Percentiles rank a stretch among this genome's conserved stretches.
Conservation (phyloP, 164 flowering plant genomes). For the Magnolia sinica region DNA sequence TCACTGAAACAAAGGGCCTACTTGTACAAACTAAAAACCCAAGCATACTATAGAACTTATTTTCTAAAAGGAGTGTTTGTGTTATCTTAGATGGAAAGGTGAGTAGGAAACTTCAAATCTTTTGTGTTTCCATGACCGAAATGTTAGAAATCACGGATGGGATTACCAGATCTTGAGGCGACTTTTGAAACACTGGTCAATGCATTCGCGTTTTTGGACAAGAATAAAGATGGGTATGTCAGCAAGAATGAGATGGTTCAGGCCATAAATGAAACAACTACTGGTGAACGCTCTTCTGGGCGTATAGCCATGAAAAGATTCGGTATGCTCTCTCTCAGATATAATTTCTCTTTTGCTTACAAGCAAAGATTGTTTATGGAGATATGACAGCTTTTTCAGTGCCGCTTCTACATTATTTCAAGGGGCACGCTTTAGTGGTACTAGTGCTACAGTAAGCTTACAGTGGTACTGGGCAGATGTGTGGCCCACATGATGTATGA, state of each 20-base stretch:
- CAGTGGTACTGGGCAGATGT: too few species aligned
- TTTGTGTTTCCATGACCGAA: conserved; percentile 36
- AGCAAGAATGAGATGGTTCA: conserved; percentile 90
- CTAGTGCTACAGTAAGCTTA: too few species aligned
- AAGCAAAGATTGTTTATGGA: too few species aligned
- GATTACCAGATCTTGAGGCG: conserved; percentile 71
- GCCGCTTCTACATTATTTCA: too few species aligned
- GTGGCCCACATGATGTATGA: too few species aligned
- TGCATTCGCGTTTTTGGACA: conserved; percentile 92
- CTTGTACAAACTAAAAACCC: neutral
- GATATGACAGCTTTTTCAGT: too few species aligned
- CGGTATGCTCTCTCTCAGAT: conserved; percentile 42
- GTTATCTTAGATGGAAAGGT: neutral
- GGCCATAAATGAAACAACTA: conserved; percentile 72
- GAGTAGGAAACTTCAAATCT: neutral
- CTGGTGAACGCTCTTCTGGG: conserved; percentile 85
- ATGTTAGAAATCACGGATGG: conserved; percentile 61
- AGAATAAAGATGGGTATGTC: conserved; percentile 92
- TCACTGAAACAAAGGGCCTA: neutral
- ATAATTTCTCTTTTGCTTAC: conserved; percentile 11
- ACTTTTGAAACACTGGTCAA: conserved; percentile 90
- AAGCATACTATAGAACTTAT: too few species aligned
- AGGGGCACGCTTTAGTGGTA: too few species aligned
- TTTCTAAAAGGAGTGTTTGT: neutral
- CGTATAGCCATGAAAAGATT: conserved; percentile 90